phyloP scores from a whole-genome alignment of 768 basidiomycete genomes.

The Panaeolus cyanescens region DNA sequence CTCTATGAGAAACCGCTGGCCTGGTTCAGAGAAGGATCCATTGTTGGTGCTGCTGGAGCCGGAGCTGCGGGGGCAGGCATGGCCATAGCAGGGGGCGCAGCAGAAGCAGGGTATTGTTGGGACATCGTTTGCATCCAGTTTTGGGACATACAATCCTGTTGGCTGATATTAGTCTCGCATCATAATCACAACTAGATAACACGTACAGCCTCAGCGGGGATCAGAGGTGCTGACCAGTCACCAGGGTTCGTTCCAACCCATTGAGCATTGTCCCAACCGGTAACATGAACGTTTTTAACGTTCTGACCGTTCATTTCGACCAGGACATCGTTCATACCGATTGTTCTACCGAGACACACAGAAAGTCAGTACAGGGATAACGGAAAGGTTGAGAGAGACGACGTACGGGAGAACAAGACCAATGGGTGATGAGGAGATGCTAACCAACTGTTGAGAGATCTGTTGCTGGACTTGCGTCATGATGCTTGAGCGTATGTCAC shows the following conservation, averaged over 20 bases:
- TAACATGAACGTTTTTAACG: neutral
- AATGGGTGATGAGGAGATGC: neutral
- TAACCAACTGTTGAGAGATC: neutral
- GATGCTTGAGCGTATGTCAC: neutral
- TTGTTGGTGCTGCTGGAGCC: neutral
- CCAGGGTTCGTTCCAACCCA: neutral
- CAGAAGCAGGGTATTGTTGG: neutral
- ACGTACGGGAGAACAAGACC: neutral
- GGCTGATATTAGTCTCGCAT: neutral
- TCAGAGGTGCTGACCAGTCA: slow-evolving; percentile 1
- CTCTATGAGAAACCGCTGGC: neutral
- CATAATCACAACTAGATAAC: neutral
- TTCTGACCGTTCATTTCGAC: neutral
- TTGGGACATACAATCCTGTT: neutral
- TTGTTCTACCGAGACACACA: neutral
- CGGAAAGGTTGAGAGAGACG: neutral
- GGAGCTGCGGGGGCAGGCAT: neutral
- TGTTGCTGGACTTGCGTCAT: neutral
- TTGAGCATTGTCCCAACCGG: neutral
- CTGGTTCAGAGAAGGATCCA: neutral
- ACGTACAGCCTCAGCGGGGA: slow-evolving; percentile 3
- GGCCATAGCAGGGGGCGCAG: neutral
- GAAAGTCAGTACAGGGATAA: neutral
- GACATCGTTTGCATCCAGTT: slow-evolving; percentile 1
- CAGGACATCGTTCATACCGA: neutral